phyloP scores from a whole-genome alignment of 2,329 filamentous ascomycete genomes.

The Cladophialophora exuberans region DNA sequence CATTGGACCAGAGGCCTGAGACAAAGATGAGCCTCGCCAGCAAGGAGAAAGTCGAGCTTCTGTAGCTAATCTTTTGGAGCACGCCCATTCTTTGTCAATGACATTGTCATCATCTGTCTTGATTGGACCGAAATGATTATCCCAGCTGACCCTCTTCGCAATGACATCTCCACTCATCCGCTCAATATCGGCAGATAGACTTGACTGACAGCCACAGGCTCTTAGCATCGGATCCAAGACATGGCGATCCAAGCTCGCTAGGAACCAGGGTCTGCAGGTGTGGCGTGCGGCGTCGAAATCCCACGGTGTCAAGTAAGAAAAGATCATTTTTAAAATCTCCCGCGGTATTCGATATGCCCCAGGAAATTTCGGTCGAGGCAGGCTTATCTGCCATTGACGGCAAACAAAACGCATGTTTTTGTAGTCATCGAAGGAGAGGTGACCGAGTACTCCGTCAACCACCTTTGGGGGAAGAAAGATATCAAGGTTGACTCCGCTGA shows the following conservation, averaged over 20 bases:
- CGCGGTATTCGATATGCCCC: constrained; percentile 39
- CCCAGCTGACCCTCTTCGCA: constrained; percentile 21
- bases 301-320: constrained; percentile 47
- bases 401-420: constrained; percentile 30
- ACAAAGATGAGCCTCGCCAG: constrained; percentile 45
- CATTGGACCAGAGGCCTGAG: constrained; percentile 34
- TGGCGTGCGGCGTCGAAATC: constrained; percentile 65
- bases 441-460: constrained; percentile 15
- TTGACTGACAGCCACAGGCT: constrained; percentile 54
- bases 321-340: constrained; percentile 56
- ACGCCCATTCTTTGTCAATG: constrained; percentile 39
- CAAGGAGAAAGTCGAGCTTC: constrained; percentile 51
- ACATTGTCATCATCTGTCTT: background rate
- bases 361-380: constrained; percentile 24
- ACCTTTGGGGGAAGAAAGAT: constrained; percentile 21
- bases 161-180: constrained; percentile 40
- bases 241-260: constrained; percentile 56
- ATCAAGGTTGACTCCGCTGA: constrained; percentile 1
- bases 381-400: constrained; percentile 25
- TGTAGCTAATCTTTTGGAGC: constrained; percentile 54
- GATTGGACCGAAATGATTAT: constrained; percentile 3
- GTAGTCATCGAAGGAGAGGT: constrained; percentile 28
- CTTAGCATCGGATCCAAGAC: constrained; percentile 59
- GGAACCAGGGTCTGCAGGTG: constrained; percentile 64
- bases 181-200: constrained; percentile 38